Percentiles rank a stretch among this genome's conserved stretches.
Conservation (phyloP, 2,329 filamentous ascomycete genomes). For the Claviceps sorghi region DNA sequence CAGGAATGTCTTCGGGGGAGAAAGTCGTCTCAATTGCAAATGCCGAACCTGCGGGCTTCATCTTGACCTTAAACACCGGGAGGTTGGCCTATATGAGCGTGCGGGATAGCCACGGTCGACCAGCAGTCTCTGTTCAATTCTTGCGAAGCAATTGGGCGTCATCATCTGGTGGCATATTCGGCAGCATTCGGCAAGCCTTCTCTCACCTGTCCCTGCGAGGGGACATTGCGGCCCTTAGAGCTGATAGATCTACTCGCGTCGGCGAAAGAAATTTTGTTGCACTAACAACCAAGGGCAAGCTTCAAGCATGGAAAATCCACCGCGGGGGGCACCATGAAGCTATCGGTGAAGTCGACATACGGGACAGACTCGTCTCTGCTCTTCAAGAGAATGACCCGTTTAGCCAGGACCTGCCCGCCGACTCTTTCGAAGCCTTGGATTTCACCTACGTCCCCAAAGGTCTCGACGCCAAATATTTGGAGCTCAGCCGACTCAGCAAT, state of each 20-base stretch:
- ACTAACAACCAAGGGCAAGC: constrained; percentile 58
- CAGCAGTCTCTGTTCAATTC: constrained; percentile 63
- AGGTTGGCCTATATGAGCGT: constrained; percentile 76
- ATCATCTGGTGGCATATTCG: constrained; percentile 54
- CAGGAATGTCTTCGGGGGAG: constrained; percentile 66
- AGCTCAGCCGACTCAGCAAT: constrained; percentile 36
- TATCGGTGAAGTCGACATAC: constrained; percentile 55
- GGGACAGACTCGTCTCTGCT: constrained; percentile 46
- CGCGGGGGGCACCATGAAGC: constrained; percentile 72
- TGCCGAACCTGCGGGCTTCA: constrained; percentile 73
- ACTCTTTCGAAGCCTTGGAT: constrained; percentile 62
- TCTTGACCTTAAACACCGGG: constrained; percentile 73
- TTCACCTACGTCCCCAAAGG: constrained; percentile 53
- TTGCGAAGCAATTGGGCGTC: constrained; percentile 48
- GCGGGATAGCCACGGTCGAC: constrained; percentile 74
- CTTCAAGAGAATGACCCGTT: constrained; percentile 41
- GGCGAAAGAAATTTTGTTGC: constrained; percentile 78
- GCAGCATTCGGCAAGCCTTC: constrained; percentile 65
- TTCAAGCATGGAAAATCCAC: constrained; percentile 80
- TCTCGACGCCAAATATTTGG: constrained; percentile 33
- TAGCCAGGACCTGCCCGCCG: constrained; percentile 32
- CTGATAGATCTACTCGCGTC: constrained; percentile 54
- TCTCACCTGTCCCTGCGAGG: constrained; percentile 55
- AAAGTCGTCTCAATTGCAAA: constrained; percentile 62
- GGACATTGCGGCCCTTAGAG: constrained; percentile 66